Evolutionary conservation across 371 early-diverging fungal species (phyloP), one percentile per base, ranked within the genome.

Genomic region (Racocetra persica): DNA sequence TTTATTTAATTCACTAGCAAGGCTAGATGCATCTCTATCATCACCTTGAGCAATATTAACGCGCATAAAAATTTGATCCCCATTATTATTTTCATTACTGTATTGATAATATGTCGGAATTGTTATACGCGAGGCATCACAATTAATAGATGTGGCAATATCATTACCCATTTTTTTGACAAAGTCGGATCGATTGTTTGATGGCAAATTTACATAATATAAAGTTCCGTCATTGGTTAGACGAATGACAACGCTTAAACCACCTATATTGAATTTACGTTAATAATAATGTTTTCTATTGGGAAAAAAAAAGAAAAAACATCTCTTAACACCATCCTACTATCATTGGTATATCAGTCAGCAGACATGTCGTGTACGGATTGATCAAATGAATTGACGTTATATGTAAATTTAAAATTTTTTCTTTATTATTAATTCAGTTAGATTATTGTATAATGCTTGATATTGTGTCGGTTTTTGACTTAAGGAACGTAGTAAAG

Each of bases 1-100:
- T 16, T 49, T 51, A 77, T 77, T 28, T 45, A 77, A 51, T 26
- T 63, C 20, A 41, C 14, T 24, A 24, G 49, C 28, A 63, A 77
- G 26, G 51, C 54, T 11, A 18, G 11, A 14, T 63, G 65, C 22
- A 59, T 28, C 24, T 14, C 14, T 5, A 2, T 77, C 45, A 24
- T n/a, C 0, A 7, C 18, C 2, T 32, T 1, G 2, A 41, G 22
- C 28, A 24, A 77, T 49, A 1, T 49, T 41, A 63, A 63, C 38
- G 24, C 55, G 26, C 26, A 77, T 18, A 36, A 77, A 45, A 16
- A 51, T 24, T 63, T 77, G 77, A 49, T 59, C 24, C 11, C 8
- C 18, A 49, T 11, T 13, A 26, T 63, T 24, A 6, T 26, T 49
- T 8, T 38, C 3, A 49, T 20, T n/a, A 26, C 41, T 41, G 26